Base-by-base conservation (phyloP, 805 yeast species). In the Lipomyces starkeyi region DNA sequence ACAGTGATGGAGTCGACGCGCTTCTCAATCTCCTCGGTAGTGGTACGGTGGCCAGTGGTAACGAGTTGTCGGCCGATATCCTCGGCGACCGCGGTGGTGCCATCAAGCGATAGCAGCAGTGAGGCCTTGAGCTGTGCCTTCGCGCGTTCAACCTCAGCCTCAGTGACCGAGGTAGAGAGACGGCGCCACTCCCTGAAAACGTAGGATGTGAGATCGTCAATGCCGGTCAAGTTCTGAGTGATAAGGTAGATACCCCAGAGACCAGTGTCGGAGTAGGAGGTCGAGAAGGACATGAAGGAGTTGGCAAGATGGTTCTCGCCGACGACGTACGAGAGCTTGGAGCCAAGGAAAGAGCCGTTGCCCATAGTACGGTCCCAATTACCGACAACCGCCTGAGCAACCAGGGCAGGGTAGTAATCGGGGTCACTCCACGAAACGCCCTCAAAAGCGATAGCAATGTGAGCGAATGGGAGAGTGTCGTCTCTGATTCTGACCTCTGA, bases 351-450 rank as follows among this genome's bases (percentile, higher is more conserved):
- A 37, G 90, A 85, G 49, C 94, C 95, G 11, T 91, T 83, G 47
- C 97, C 97, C 68, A 90, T 81, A 6, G 97, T 88, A 76, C 99
- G 87, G 79, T 95, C 98, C 98, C 98, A 95, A 75, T 93, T 91
- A 52, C 99, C 99, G 58, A 95, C 89, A 66, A 95, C 90, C 11
- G 98, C 97, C 81, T 95, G 98, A 6, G 98, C 96, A 0, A 94
- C 97, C 53, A 96, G 84, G 0, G 97, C 97, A 22, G 96, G 90
- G 83, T 93, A 93, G 81, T 93, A 95, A 78, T 95, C 98, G 11
- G 96, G 92, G 2, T 95, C 91, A 49, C 91, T 89, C 99, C 99
- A 95, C 52, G 97, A 89, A 29, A 93, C 97, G 74, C 99, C 98
- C 82, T 95, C 98, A n/a, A 95, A 89, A 13, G 97, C 95, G 63